Conservation (phyloP, 352 stramenopile species). For the Phytophthora megakarya region DNA sequence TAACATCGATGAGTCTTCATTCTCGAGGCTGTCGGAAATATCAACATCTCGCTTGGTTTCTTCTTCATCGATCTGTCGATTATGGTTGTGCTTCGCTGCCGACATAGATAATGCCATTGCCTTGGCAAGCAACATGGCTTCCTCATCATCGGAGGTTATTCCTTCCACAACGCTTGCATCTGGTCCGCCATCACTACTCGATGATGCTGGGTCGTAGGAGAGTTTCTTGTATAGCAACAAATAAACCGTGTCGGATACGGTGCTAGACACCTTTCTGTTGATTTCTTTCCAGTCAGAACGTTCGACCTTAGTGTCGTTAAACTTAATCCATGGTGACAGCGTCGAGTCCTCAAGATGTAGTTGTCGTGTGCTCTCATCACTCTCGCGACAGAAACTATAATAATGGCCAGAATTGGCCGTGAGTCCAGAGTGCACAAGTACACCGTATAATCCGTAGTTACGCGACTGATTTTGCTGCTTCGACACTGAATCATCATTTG, state of each 20-base stretch:
- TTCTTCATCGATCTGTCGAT: slow-evolving; percentile 42
- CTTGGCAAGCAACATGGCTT: slow-evolving; percentile 88
- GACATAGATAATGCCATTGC: slow-evolving; percentile 91
- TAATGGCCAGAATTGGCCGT: slow-evolving; percentile 92
- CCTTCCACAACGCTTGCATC: slow-evolving; percentile 12
- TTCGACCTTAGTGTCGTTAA: slow-evolving; percentile 89
- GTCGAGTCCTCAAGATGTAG: slow-evolving; percentile 82
- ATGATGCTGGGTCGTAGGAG: slow-evolving; percentile 47
- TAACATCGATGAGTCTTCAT: slow-evolving; percentile 16
- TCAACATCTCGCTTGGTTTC: slow-evolving; percentile 43
- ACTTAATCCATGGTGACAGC: slow-evolving; percentile 90
- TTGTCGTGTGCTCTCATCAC: slow-evolving; percentile 65
- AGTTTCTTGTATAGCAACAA: slow-evolving; percentile 90
- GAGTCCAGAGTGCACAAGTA: slow-evolving; percentile 89
- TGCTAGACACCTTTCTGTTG: slow-evolving; percentile 70
- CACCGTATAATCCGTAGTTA: slow-evolving; percentile 88
- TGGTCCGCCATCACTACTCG: slow-evolving; percentile 3
- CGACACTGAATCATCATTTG: slow-evolving; percentile 9
- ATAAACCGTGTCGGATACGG: slow-evolving; percentile 89
- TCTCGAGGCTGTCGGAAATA: slow-evolving; percentile 13
- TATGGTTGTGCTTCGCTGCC: slow-evolving; percentile 55
- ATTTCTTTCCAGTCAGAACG: slow-evolving; percentile 85
- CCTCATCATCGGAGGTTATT: slow-evolving; percentile 54
- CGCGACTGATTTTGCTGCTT: slow-evolving; percentile 47
- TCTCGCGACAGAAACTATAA: slow-evolving; percentile 90